Evolutionary conservation across 106 monocot species (phyloP), one percentile per base, ranked within the genome.

Genomic region (Acanthochlamys bracteata): DNA sequence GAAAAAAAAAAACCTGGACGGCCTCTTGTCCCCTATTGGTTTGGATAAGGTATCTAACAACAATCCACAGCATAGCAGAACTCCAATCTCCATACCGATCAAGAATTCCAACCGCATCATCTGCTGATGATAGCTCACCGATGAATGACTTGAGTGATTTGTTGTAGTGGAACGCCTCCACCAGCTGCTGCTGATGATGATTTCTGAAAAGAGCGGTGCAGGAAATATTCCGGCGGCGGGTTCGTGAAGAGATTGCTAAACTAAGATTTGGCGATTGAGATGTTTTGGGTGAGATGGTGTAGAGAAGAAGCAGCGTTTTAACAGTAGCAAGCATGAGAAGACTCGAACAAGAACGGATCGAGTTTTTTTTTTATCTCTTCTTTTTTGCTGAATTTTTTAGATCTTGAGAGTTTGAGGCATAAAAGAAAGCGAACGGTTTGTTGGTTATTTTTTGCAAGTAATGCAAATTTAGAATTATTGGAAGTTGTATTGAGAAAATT

Each of bases 131-230:
- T 17, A 87, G 61, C 61, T 79, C 66, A 0, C 52, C 6, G 3
- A 84, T 46, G 1, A 87, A 41, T 11, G 22, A 26, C 53, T 46
- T 68, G 57, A 84, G 76, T 21, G 21, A 39, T 55, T 26, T 57
- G 68, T 60, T 92, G 4, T 62, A 73, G 63, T 86, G 86, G 71
- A 83, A 81, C 42, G 76, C 33, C 41, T 86, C 86, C 23, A 79
- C 66, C 2, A 86, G 59, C 24, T 78, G 71, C 52, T 74, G 57
- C 71, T 57, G 72, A 73, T 76, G 78, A 23, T 68, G 76, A 22
- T 55, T n/a, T n/a, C n/a, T 21, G 6, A 25, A 63, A 20, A 25
- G 54, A 41, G 42, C 25, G 27, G 26, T 15, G n/a, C 56, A 11
- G 43, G 17, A 11, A 21, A 17, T 33, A 26, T 12, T n/a, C 0